Evolutionary conservation across 208 protist species (phyloP), one percentile per base, ranked within the genome.

Genomic region (Wallacemonas sp.): DNA sequence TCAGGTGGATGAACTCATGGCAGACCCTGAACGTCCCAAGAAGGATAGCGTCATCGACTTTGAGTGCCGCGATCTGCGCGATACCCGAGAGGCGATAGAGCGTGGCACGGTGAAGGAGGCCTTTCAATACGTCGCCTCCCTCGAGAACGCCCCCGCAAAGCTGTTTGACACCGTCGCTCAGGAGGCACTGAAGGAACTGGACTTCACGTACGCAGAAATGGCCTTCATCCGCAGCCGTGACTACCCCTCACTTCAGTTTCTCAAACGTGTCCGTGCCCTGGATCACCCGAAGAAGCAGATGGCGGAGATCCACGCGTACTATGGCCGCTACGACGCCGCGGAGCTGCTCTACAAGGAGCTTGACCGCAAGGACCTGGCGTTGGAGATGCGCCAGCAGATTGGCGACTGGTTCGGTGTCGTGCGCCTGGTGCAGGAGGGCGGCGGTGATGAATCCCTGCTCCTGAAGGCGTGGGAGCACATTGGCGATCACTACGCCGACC

Each of bases 381-480:
- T 99, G 47, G 84, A 98, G 31, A 70, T 99, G 55, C 90, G 96
- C 53, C 80, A 90, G 56, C 76, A 82, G 24, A 73, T 98, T 1
- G 98, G 97, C 17, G 97, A 99, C 66, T 98, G 97, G 97, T 97
- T 97, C 61, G 75, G 88, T 54, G 95, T 98, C 17, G 93, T 98
- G 34, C 90, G 90, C 28, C 84, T 97, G 15, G 90, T 97, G 21
- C 91, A 96, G 70, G 91, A 97, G 63, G 90, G 90, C 64, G 91
- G 82, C 30, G 95, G 93, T 38, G 91, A 97, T 71, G 98, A 99
- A 77, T 70, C 77, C 14, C 70, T 98, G 44, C 78, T 98, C 64
- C 51, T 67, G 14, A 41, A 79, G 41, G 97, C 97, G 17, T 97
- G 86, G 84, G 91, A 97, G 66, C 86, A 96, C 66, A 97, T 98